A percentile compares a stretch with the other conserved stretches of the same genome.
These are phyloP conservation scores for Glycine latifolia DNA, from an alignment of 306 rosid species.

Conservation along the genomic window DNA sequence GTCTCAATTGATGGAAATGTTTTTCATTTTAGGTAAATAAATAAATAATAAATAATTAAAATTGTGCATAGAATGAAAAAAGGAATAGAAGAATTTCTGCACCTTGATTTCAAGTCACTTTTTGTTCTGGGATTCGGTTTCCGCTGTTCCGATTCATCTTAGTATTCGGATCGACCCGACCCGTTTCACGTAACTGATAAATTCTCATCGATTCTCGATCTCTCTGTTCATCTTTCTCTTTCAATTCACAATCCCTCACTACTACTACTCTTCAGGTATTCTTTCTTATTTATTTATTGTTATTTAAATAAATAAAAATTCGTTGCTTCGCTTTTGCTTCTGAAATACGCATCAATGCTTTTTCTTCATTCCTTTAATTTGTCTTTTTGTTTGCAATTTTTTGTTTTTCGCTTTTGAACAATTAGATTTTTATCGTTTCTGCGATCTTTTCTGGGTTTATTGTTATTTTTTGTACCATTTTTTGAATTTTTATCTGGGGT, in stretches of 20 bases:
- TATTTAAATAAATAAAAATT: neutral
- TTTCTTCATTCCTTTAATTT: neutral
- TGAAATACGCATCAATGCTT: neutral
- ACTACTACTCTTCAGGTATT: neutral
- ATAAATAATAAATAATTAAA: neutral
- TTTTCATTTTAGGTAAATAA: too few relatives aligned
- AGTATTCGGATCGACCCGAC: neutral
- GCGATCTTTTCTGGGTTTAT: neutral
- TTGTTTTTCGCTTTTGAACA: neutral
- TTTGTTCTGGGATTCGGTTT: neutral
- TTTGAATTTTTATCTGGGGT: neutral
- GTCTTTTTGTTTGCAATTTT: neutral
- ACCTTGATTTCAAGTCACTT: neutral
- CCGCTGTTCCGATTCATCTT: neutral
- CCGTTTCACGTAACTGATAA: neutral
- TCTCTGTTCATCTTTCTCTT: neutral
- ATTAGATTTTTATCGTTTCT: conserved; percentile 11
- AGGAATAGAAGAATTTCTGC: neutral
- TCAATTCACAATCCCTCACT: neutral
- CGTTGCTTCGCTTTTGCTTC: neutral
- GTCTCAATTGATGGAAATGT: too few relatives aligned
- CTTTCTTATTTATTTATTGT: neutral
- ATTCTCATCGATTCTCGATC: neutral
- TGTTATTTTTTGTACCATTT: neutral
- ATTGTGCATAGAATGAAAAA: neutral